phyloP scores from a whole-genome alignment of 1,284 basidiomycete genomes.

The Fistulinella staudtii region DNA sequence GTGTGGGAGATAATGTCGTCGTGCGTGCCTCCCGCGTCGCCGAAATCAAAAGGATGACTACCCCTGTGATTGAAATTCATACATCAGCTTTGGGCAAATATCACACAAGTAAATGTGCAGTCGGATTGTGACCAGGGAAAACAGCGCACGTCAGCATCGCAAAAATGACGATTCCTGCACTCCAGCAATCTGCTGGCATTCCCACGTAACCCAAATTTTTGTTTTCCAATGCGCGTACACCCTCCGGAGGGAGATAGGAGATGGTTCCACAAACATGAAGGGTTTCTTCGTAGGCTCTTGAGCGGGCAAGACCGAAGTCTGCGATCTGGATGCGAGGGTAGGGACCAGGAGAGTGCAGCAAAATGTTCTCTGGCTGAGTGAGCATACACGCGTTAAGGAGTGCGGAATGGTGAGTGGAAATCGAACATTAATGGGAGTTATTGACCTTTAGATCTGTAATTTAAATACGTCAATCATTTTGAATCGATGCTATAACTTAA shows the following conservation, averaged over 20 bases:
- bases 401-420: neutral
- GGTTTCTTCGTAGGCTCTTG: slow-evolving; percentile 72
- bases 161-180: slow-evolving; percentile 72
- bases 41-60: slow-evolving; percentile 69
- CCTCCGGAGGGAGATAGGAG: slow-evolving; percentile 82
- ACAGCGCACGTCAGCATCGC: slow-evolving; percentile 72
- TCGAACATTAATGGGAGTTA: neutral
- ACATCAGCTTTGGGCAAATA: slow-evolving; percentile 8
- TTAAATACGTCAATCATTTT: slow-evolving; percentile 2
- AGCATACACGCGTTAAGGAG: neutral
- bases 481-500: no score
- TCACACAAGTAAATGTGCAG: neutral
- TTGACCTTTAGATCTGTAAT: slow-evolving; percentile 66
- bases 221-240: slow-evolving; percentile 68
- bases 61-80: slow-evolving; percentile 53
- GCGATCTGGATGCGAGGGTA: slow-evolving; percentile 82
- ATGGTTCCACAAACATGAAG: slow-evolving; percentile 80
- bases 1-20: slow-evolving; percentile 6
- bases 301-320: slow-evolving; percentile 83
- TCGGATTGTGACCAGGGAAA: neutral
- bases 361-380: slow-evolving; percentile 77
- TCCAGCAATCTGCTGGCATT: slow-evolving; percentile 83
- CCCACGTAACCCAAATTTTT: slow-evolving; percentile 69
- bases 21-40: slow-evolving; percentile 31
- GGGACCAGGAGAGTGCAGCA: slow-evolving; percentile 68